Evolutionary conservation across 495 filamentous ascomycete genomes (phyloP).

Genomic region (Margaritispora aquatica): DNA sequence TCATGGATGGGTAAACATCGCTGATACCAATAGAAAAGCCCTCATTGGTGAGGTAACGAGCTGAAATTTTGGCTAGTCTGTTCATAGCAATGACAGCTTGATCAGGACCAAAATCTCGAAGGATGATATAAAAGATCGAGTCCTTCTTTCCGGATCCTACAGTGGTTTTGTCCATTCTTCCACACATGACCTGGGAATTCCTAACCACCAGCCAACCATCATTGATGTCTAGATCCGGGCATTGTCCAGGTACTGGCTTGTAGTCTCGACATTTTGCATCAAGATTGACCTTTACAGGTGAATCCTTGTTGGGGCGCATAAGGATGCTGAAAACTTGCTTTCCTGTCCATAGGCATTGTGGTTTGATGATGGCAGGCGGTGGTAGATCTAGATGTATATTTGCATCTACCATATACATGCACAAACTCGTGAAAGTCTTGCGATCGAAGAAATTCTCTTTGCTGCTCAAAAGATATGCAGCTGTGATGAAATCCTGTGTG

Average conservation of each 20-base stretch:
- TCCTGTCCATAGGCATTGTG: slow-evolving; percentile 88
- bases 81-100: slow-evolving; percentile 92
- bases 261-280: slow-evolving; percentile 88
- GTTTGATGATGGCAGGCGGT: slow-evolving; percentile 77
- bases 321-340: slow-evolving; percentile 96
- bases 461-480: slow-evolving; percentile 82
- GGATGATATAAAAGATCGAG: slow-evolving; percentile 92
- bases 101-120: slow-evolving; percentile 88
- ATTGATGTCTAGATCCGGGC: slow-evolving; percentile 72
- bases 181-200: slow-evolving; percentile 97
- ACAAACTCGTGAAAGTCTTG: slow-evolving; percentile 77
- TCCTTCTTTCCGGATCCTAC: slow-evolving; percentile 97
- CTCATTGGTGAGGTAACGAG: slow-evolving; percentile 78
- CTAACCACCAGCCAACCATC: slow-evolving; percentile 87
- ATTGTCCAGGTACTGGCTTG: slow-evolving; percentile 44
- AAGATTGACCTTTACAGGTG: slow-evolving; percentile 78
- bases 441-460: slow-evolving; percentile 93
- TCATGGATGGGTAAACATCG: slow-evolving; percentile 77
- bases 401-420: slow-evolving; percentile 88
- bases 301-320: slow-evolving; percentile 82
- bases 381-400: slow-evolving; percentile 77
- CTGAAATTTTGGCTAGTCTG: slow-evolving; percentile 81
- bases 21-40: slow-evolving; percentile 96
- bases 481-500: slow-evolving; percentile 98
- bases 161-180: slow-evolving; percentile 94